A percentile compares a stretch with the other conserved stretches of the same genome.
phyloP scores from a whole-genome alignment of 2,329 filamentous ascomycete genomes.

The Xenoacremonium recifei region DNA sequence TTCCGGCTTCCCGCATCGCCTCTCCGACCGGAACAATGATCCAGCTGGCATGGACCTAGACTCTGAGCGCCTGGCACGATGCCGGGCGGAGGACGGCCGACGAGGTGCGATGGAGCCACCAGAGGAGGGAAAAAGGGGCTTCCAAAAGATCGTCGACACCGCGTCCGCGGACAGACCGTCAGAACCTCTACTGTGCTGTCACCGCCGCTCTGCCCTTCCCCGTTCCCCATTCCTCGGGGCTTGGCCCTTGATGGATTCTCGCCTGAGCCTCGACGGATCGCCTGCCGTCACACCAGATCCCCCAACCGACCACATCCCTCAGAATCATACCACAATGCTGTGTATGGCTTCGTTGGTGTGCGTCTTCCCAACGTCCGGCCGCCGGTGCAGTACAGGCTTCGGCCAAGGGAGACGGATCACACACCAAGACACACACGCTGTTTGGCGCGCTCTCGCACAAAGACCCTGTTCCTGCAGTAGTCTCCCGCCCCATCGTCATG shows the following conservation, averaged over 20 bases:
- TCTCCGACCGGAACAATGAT: too few relatives aligned
- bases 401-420: not conserved
- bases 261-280: conserved; percentile 6
- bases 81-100: not conserved
- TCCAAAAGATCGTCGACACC: conserved; percentile 12
- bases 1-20: not conserved
- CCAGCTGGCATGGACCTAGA: too few relatives aligned
- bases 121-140: conserved; percentile 15
- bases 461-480: conserved; percentile 29
- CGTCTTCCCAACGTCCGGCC: conserved; percentile 13
- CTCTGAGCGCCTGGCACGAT: too few relatives aligned
- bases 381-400: not conserved
- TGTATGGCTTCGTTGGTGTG: conserved; percentile 9
- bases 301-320: conserved; percentile 11
- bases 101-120: too few relatives aligned
- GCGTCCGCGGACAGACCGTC: not conserved
- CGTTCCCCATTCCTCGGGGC: not conserved
- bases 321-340: conserved; percentile 21
- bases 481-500: conserved; percentile 23
- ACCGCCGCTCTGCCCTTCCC: too few relatives aligned
- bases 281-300: conserved; percentile 3
- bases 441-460: conserved; percentile 6
- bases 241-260: conserved; percentile 3
- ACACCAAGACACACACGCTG: not conserved
- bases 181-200: not conserved